These are phyloP conservation scores for Thuidium tamariscinum DNA, from an alignment of 225 moss, liverwort and hornwort species.

Conservation along the genomic window DNA sequence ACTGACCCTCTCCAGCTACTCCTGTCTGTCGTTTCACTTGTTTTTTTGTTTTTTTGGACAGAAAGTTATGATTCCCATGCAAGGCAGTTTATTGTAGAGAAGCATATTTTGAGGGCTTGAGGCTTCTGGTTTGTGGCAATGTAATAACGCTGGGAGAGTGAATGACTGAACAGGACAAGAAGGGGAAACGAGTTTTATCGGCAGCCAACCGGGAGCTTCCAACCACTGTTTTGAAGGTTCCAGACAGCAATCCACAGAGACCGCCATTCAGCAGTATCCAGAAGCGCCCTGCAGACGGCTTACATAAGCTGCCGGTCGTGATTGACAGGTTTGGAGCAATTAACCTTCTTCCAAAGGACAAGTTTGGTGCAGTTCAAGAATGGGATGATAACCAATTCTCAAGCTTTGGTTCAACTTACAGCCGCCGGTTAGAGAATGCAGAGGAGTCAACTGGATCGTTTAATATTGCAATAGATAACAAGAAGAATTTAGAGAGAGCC, in stretches of 20 bases:
- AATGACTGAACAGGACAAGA: slow-evolving; percentile 19
- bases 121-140: not conserved
- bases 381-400: slow-evolving; percentile 13
- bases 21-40: not conserved
- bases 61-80: not conserved
- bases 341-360: slow-evolving; percentile 15
- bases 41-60: not conserved
- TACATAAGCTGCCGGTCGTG: slow-evolving; percentile 1
- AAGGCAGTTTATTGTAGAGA: not conserved
- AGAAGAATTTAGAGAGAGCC: not conserved
- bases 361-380: slow-evolving; percentile 34
- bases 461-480: not conserved
- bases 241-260: not conserved
- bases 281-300: not conserved
- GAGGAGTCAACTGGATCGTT: slow-evolving; percentile 27
- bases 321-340: slow-evolving; percentile 34
- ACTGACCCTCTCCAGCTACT: not conserved
- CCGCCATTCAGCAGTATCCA: not conserved
- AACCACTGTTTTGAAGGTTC: not conserved
- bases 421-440: slow-evolving; percentile 1
- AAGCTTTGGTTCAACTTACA: slow-evolving; percentile 33
- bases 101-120: not conserved
- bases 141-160: not conserved
- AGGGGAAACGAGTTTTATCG: slow-evolving; percentile 12
- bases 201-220: slow-evolving; percentile 8